Base-by-base conservation (phyloP, 805 yeast genomes). In the Maudiozyma pseudohumilis region DNA sequence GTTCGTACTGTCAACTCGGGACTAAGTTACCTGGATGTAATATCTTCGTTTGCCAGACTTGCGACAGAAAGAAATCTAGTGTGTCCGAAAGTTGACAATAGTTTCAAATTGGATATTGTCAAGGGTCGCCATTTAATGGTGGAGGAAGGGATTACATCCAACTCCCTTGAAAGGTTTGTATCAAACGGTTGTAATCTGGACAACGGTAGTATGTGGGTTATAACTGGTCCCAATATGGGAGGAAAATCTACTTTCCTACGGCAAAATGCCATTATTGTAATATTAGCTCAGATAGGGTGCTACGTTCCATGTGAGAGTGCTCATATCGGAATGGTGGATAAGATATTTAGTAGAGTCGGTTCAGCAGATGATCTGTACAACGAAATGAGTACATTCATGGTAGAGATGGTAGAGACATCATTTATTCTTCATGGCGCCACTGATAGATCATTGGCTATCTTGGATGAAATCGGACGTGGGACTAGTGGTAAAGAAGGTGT, bases 191-290 rank as follows among this genome's bases (percentile, higher is more conserved):
- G 64, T 41, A n/a, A 29, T 4, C 26, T 61, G 23, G 29, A 41
- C 3, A 38, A 47, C 6, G 44, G 58, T 30, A 45, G 59, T 5
- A 51, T 72, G 2, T 70, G 83, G 65, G 66, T 85, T 13, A 74
- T 85, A n/a, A 80, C 94, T 0, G 95, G 95, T 0, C 95, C 95
- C 0, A 85, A 85, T 52, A 81, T 81, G 89, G 89, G 89, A 6
- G 92, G 92, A 6, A 82, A 82, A 52, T 79, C 87, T 5, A 79
- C 87, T 1, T 80, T 75, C 50, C 68, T 82, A 30, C 69, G 85
- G 42, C 88, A 81, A 39, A 75, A 80, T 47, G 92, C 88, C 0
- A 53, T 81, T 4, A 69, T 80, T 31, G 75, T 72, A 2, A 75
- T 82, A 19, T 60, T 82, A 62, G 76, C 83, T 0, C 94, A 82